phyloP scores from a whole-genome alignment of 345 rosid species.

The Noccaea bulbosa region DNA sequence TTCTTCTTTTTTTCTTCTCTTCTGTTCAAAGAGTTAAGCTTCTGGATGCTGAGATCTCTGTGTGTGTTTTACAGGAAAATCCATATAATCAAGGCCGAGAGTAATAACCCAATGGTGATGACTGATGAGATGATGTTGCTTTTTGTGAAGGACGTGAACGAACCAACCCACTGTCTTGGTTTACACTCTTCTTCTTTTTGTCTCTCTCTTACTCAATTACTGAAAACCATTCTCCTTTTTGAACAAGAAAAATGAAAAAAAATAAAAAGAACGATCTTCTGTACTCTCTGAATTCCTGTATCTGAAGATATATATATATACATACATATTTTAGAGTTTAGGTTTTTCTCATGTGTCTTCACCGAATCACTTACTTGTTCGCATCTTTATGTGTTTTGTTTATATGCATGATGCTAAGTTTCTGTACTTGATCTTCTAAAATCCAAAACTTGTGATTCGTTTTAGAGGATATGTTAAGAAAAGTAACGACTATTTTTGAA shows the following conservation, averaged over 20 bases:
- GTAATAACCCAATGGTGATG: conserved; percentile 21
- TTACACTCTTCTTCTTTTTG: not conserved
- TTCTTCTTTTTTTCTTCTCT: not conserved
- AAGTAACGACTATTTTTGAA: not conserved
- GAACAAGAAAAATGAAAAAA: not conserved
- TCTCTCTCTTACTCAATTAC: conserved; percentile 2
- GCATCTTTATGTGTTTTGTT: not conserved
- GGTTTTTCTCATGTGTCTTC: conserved; percentile 15
- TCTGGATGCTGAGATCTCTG: conserved; percentile 27
- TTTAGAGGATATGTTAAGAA: not conserved
- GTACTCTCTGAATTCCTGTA: conserved; percentile 8
- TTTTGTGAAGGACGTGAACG: conserved; percentile 12
- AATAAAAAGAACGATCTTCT: conserved; percentile 1
- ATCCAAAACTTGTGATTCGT: not conserved
- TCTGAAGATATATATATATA: conserved; percentile 20
- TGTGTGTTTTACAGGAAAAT: conserved; percentile 27
- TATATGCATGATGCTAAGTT: not conserved
- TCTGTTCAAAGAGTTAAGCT: not conserved
- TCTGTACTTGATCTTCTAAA: not conserved
- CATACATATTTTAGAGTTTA: conserved; percentile 33
- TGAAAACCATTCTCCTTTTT: conserved; percentile 23
- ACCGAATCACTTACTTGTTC: not conserved
- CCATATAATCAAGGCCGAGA: conserved; percentile 33
- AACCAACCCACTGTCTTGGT: conserved; percentile 18
- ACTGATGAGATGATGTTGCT: conserved; percentile 15